phyloP scores from a whole-genome alignment of 306 rosid genomes.

The Cotoneaster glaucophyllus region DNA sequence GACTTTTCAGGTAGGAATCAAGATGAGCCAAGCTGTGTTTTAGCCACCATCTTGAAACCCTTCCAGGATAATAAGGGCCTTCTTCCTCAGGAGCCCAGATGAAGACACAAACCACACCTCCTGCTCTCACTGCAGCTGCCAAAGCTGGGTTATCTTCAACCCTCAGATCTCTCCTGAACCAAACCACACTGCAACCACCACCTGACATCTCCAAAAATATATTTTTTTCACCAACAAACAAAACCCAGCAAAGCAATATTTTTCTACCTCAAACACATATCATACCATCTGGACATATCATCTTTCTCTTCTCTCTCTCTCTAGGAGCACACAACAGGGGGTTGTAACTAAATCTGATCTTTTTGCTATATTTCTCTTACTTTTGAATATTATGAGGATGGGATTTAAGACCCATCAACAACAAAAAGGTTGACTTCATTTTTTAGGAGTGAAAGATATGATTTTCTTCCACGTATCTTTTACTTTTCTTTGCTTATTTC shows the following conservation, averaged over 20 bases:
- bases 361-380: not conserved
- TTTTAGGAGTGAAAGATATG: slow-evolving; percentile 11
- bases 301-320: not conserved
- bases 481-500: slow-evolving; percentile 6
- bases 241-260: slow-evolving; percentile 12
- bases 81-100: slow-evolving; percentile 99
- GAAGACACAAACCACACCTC: slow-evolving; percentile 78
- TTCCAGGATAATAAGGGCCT: slow-evolving; percentile 81
- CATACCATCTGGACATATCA: slow-evolving; percentile 12
- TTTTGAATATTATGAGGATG: slow-evolving; percentile 12
- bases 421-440: slow-evolving; percentile 19
- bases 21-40: slow-evolving; percentile 82
- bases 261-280: slow-evolving; percentile 17
- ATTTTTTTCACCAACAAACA: slow-evolving; percentile 9
- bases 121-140: slow-evolving; percentile 86
- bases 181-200: slow-evolving; percentile 93
- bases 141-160: slow-evolving; percentile 93
- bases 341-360: slow-evolving; percentile 19
- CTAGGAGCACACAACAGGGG: not conserved
- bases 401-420: slow-evolving; percentile 25
- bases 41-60: slow-evolving; percentile 99
- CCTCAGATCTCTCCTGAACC: slow-evolving; percentile 99
- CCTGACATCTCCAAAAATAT: slow-evolving; percentile 54
- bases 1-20: slow-evolving; percentile 70
- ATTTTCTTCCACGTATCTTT: slow-evolving; percentile 5